These are phyloP conservation scores for Leishmania major DNA, from an alignment of 208 protist genomes.

Conservation along the genomic window DNA sequence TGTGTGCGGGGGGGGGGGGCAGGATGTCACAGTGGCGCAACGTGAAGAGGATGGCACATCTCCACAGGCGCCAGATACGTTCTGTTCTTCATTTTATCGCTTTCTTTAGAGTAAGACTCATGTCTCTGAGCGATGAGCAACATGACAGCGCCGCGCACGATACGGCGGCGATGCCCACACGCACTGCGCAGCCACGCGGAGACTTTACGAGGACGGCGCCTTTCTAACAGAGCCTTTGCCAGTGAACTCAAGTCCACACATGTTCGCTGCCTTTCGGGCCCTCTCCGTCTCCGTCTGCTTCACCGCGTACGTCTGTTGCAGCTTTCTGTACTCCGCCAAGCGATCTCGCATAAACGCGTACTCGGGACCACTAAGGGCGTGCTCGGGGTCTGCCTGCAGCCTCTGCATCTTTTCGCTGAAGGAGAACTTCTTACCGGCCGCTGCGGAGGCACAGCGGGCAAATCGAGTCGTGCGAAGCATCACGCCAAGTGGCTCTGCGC, in stretches of 20 bases:
- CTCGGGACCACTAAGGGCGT: constrained; percentile 45
- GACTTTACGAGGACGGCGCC: constrained; percentile 7
- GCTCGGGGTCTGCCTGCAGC: constrained; percentile 30
- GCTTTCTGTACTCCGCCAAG: constrained; percentile 60
- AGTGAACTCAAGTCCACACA: constrained; percentile 88
- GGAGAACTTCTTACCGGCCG: constrained; percentile 21
- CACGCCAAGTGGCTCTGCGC: background rate
- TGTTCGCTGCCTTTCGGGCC: constrained; percentile 68
- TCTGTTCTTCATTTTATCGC: background rate
- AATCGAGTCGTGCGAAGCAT: constrained; percentile 18
- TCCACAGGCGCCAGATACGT: background rate
- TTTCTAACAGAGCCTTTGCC: constrained; percentile 40
- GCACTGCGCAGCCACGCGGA: background rate
- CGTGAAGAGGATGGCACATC: background rate
- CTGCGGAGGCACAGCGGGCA: constrained; percentile 16
- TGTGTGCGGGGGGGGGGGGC: background rate
- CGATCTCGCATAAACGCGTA: constrained; percentile 69
- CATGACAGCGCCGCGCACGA: background rate
- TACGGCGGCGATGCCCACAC: background rate
- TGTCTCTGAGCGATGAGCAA: background rate
- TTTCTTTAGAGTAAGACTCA: background rate
- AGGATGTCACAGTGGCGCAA: background rate
- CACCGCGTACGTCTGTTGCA: constrained; percentile 79
- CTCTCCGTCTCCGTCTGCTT: constrained; percentile 89
- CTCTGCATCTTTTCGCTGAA: constrained; percentile 35